Base-by-base conservation (phyloP, 164 flowering plant species). In the Nymphaea colorata region DNA sequence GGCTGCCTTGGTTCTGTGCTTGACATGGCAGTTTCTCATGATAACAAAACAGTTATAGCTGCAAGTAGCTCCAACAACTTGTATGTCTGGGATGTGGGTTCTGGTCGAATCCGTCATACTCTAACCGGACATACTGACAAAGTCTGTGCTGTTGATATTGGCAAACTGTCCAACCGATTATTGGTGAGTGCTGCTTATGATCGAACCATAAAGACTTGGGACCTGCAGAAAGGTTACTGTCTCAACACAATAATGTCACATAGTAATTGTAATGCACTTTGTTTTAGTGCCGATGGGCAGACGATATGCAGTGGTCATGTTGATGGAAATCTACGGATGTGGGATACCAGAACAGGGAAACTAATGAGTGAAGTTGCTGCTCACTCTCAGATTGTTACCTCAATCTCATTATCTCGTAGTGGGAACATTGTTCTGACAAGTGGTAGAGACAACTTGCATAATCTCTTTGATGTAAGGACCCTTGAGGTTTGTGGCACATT, bases 121-220 rank as follows among this genome's bases (percentile, higher is more conserved):
- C 87, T 95, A 25, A 95, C 99, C 0, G 99, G 99, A 53, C 99
- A 95, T 75, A 71, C 69, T 2, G 94, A 92, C 71, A 95, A 95
- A 81, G 98, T 90, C 0, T 90, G 96, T 82, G 85, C 93, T 15
- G 97, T 95, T 16, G 98, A 90, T 81, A 86, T 79, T 3, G 85
- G 87, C 81, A 88, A 80, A 78, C 70, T 82, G 47, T 94, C 97
- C 17, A 84, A 77, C 64, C 87, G 89, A 59, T 73, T 79, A 76
- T 81, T 85, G 41, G 94, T 87, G 18, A 90, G 98, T 75, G 88
- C 97, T 16, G 94, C 93, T 71, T 88, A 92, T 86, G 99, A 95
- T 75, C 87, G 92, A 4, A 92, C 98, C 3, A 92, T 95, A 45
- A 95, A 90, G 77, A 76, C 82, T 41, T 95, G 98, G 98, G 99